These are phyloP conservation scores for Phlegmacium glaucopus DNA, from an alignment of 768 basidiomycete genomes.

Conservation along the genomic window DNA sequence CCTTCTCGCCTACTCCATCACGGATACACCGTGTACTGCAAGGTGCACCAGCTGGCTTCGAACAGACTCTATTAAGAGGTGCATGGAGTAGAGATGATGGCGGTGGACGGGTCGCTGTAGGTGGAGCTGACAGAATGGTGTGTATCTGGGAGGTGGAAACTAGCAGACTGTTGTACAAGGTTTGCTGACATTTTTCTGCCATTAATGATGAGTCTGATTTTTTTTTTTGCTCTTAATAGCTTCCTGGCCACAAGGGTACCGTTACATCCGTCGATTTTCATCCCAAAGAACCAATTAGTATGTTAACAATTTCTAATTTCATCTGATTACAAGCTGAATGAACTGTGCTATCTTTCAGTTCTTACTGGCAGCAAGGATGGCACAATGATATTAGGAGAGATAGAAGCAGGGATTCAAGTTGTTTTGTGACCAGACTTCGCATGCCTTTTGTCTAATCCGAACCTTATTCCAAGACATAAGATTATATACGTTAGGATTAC, in stretches of 20 bases:
- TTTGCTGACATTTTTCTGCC: conserved; percentile 21
- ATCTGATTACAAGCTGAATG: background rate
- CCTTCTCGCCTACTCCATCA: conserved; percentile 84
- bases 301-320: conserved; percentile 25
- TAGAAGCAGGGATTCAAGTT: conserved; percentile 56
- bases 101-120: conserved; percentile 80
- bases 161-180: conserved; percentile 75
- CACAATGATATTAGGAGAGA: conserved; percentile 89
- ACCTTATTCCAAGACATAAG: background rate
- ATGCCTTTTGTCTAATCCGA: background rate
- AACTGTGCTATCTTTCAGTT: conserved; percentile 43
- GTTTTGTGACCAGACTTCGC: conserved; percentile 27
- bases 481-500: too few relatives aligned
- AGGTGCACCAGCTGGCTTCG: conserved; percentile 94
- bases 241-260: conserved; percentile 96
- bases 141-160: conserved; percentile 87
- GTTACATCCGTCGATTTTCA: conserved; percentile 96
- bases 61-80: conserved; percentile 77
- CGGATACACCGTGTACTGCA: conserved; percentile 75
- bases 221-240: conserved; percentile 33
- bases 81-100: conserved; percentile 89
- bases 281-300: conserved; percentile 92
- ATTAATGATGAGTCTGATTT: background rate
- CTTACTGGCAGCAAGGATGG: conserved; percentile 91
- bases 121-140: conserved; percentile 86